Base-by-base conservation (phyloP, 192 early-diverging fungal species). In the Coemansia sp. region DNA sequence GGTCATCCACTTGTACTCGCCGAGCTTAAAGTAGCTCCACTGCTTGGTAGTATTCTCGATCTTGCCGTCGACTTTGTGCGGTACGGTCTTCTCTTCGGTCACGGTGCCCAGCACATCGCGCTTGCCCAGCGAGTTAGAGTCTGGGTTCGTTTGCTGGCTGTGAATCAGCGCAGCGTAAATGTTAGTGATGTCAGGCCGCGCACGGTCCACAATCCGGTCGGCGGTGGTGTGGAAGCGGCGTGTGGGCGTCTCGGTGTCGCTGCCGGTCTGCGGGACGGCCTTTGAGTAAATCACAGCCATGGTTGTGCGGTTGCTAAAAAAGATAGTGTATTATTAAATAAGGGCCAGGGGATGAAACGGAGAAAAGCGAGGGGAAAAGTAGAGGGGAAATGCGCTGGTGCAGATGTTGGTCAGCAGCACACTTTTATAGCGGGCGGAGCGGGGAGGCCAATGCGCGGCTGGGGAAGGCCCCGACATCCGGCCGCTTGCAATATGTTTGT, bases 1-100 rank as follows among this genome's bases (percentile, higher is more conserved):
- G n/a, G 56, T 58, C 65, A 76, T 64, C 72, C 72, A 76, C 53
- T 68, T 76, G 61, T 76, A 76, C 42, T 64, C 73, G 26, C 85
- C 81, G 45, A 94, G 79, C 78, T 95, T 87, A 73, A 90, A 90
- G 77, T 79, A 95, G 67, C 84, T 92, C 92, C 91, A 97, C 43
- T 65, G 85, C 69, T 97, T 97, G 51, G 66, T 85, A 56, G 88
- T 83, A 34, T 72, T 84, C 54, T 65, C 65, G 32, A 64, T 52
- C 38, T 70, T 66, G 46, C 75, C 75, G 49, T 78, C 22, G 27
- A 68, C 63, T 43, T 71, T 71, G 56, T 60, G 63, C 60, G 67
- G 53, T 18, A 71, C 65, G 11, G 49, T 45, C 53, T 68, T 66
- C 14, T 78, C 63, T 51, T 78, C 75, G 17, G 65, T 51, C 21